Evolutionary conservation across 192 early-diverging fungal genomes (phyloP).

Genomic region (Backusella parvicylindrica): DNA sequence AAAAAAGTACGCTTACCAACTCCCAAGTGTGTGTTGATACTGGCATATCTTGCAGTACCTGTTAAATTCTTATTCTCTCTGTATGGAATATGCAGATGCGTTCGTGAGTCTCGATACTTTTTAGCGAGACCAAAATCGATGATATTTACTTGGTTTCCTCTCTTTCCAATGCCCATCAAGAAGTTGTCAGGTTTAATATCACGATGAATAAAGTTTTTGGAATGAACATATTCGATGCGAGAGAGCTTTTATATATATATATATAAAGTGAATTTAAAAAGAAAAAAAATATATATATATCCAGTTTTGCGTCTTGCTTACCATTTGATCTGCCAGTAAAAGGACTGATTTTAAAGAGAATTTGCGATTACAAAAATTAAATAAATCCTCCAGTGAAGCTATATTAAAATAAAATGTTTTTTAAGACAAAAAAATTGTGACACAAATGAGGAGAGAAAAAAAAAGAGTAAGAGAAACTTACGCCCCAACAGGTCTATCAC

Average conservation of each 20-base stretch:
- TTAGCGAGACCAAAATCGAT: constrained; percentile 91
- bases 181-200: constrained; percentile 93
- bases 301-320: constrained; percentile 19
- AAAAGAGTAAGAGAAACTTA: constrained; percentile 7
- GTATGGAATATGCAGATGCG: constrained; percentile 84
- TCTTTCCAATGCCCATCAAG: constrained; percentile 82
- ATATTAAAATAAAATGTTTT: neutral
- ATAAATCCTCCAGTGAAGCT: constrained; percentile 81
- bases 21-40: constrained; percentile 82
- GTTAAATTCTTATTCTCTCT: constrained; percentile 90
- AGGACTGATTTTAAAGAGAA: constrained; percentile 87
- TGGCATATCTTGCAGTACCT: constrained; percentile 86
- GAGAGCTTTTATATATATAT: constrained; percentile 38
- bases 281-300: neutral
- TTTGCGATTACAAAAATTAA: constrained; percentile 88
- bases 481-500: constrained; percentile 85
- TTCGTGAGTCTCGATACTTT: constrained; percentile 81
- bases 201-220: constrained; percentile 85
- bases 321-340: constrained; percentile 85
- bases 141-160: constrained; percentile 79
- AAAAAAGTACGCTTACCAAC: constrained; percentile 38
- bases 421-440: neutral
- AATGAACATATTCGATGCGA: constrained; percentile 68
- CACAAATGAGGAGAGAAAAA: neutral
- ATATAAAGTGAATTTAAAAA: neutral